These are phyloP conservation scores for Penicillium samsonianum DNA, from an alignment of 495 filamentous ascomycete species.

Conservation along the genomic window DNA sequence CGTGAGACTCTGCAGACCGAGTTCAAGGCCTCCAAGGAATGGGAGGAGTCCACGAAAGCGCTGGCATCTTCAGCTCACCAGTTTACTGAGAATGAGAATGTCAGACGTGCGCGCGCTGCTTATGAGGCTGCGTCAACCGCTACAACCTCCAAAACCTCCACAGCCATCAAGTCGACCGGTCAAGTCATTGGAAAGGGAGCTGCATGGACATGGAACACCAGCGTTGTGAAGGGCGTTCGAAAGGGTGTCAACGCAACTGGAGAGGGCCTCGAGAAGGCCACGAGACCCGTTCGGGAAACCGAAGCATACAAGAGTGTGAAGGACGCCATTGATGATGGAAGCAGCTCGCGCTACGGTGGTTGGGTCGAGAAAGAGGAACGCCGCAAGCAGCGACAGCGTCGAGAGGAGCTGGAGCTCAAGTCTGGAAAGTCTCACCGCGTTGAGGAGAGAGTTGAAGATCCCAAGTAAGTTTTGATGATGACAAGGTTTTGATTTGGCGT, in stretches of 20 bases:
- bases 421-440: constrained; percentile 41
- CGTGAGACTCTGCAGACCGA: constrained; percentile 89
- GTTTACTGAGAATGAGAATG: constrained; percentile 91
- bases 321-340: constrained; percentile 94
- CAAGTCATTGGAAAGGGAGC: constrained; percentile 85
- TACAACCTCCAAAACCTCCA: constrained; percentile 68
- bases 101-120: constrained; percentile 80
- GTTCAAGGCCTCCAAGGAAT: constrained; percentile 97
- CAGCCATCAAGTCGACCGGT: constrained; percentile 81
- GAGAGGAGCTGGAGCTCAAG: constrained; percentile 66
- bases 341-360: constrained; percentile 91
- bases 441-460: constrained; percentile 74
- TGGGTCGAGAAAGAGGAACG: constrained; percentile 96
- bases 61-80: constrained; percentile 84
- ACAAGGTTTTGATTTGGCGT: neutral
- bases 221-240: constrained; percentile 87
- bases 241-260: constrained; percentile 82
- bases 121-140: constrained; percentile 82
- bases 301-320: constrained; percentile 94
- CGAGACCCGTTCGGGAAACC: constrained; percentile 87
- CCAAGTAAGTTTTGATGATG: constrained; percentile 63
- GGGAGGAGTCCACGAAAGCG: constrained; percentile 97
- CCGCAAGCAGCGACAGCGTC: constrained; percentile 67
- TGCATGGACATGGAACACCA: constrained; percentile 95
- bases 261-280: constrained; percentile 88